Conservation (phyloP, 2,329 filamentous ascomycete species). For the Microsporum canis region DNA sequence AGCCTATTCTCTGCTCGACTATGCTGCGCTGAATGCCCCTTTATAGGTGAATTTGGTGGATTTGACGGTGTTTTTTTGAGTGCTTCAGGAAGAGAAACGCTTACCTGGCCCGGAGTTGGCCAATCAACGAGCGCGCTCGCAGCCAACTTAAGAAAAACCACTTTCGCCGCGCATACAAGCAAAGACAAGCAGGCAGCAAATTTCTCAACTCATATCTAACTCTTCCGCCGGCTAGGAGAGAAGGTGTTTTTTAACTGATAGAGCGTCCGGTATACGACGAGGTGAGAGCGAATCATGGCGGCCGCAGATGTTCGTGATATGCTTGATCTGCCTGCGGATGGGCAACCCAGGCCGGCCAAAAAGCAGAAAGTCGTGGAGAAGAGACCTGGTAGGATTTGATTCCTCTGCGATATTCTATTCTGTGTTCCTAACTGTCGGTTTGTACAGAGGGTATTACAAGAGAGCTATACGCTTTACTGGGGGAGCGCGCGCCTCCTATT, state of each 20-base stretch:
- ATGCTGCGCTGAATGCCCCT: neutral
- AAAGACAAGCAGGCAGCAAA: neutral
- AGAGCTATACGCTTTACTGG: conserved; percentile 41
- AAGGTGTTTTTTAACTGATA: neutral
- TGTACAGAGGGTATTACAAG: conserved; percentile 38
- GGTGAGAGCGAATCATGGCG: conserved; percentile 26
- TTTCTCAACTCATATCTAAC: neutral
- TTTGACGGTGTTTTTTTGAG: neutral
- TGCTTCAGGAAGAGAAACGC: neutral
- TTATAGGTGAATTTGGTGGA: neutral
- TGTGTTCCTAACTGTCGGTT: conserved; percentile 6
- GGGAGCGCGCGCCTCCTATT: conserved; percentile 42
- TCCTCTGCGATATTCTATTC: neutral
- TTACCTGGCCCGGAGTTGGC: conserved; percentile 1
- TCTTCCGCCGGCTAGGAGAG: neutral
- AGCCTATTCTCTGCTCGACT: neutral
- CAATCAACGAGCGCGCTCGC: conserved; percentile 5
- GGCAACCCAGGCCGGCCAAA: conserved; percentile 50
- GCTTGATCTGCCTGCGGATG: conserved; percentile 59
- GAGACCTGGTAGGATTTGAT: conserved; percentile 38
- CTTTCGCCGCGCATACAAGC: neutral
- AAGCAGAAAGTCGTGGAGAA: conserved; percentile 59
- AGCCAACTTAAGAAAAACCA: neutral
- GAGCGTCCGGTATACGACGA: neutral
- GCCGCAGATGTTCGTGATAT: conserved; percentile 79